Evolutionary conservation across 2,329 filamentous ascomycete genomes (phyloP).

Genomic region (Colletotrichum plurivorum): DNA sequence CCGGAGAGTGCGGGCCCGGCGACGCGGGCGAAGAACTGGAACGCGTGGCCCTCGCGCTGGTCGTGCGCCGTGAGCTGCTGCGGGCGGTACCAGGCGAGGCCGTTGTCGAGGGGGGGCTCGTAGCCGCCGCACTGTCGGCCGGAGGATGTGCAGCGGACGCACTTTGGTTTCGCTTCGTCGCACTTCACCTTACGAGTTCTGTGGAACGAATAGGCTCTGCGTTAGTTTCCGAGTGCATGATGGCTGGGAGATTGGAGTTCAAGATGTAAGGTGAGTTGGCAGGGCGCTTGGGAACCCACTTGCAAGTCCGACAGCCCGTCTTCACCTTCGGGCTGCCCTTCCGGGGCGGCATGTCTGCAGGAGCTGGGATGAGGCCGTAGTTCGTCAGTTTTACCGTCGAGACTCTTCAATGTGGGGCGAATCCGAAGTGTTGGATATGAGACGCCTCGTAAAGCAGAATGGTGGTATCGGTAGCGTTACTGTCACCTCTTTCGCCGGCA

Average conservation of each 20-base stretch:
- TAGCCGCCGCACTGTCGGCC: slow-evolving; percentile 56
- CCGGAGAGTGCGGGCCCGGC: slow-evolving; percentile 35
- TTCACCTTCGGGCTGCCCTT: slow-evolving; percentile 53
- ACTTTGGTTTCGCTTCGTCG: slow-evolving; percentile 68
- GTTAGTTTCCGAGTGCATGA: background rate
- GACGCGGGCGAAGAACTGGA: slow-evolving; percentile 39
- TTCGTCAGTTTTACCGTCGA: background rate
- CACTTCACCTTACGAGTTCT: slow-evolving; percentile 71
- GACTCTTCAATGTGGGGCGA: slow-evolving; percentile 16
- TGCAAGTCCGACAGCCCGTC: slow-evolving; percentile 69
- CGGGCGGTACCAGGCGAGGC: slow-evolving; percentile 38
- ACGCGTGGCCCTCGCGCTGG: slow-evolving; percentile 41
- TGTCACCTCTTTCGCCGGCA: background rate
- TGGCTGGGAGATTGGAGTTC: background rate
- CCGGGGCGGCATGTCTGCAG: slow-evolving; percentile 28
- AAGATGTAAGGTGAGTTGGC: background rate
- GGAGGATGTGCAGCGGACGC: slow-evolving; percentile 67
- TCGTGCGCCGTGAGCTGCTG: slow-evolving; percentile 39
- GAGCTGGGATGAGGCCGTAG: background rate
- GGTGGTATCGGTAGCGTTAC: background rate
- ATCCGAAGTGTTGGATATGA: background rate
- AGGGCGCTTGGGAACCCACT: slow-evolving; percentile 55
- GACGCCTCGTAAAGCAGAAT: too few relatives aligned
- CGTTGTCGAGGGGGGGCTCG: slow-evolving; percentile 28
- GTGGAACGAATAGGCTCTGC: background rate